Evolutionary conservation across 2,329 filamentous ascomycete species (phyloP), one percentile per base, ranked within the genome.

Genomic region (Seiridium cupressi): DNA sequence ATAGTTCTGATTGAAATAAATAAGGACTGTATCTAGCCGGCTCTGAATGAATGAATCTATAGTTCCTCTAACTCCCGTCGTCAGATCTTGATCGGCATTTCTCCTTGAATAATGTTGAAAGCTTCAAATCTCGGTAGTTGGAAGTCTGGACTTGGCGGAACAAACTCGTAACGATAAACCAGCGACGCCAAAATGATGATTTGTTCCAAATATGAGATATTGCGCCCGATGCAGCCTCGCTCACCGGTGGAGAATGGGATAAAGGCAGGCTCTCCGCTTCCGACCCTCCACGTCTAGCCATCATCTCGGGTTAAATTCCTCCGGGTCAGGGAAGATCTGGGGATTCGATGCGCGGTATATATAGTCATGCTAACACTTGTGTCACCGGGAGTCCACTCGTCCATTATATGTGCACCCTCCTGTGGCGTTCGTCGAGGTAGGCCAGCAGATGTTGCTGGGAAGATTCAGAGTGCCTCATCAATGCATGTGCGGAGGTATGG

Each of bases 351-450:
- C 1, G 59, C 59, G 6, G 61, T 54, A 26, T 58, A 58, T n/a
- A 55, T 36, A 7, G 58, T 49, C 18, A 60, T 57, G 53, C 26
- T 54, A 7, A 62, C 61, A 34, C 32, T 55, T 6, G 61, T 60
- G n/a, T 57, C 55, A 2, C 47, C 54, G 7, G 61, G 58, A n/a
- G 60, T 55, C n/a, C 32, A 53, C 4, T 36, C 5, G 18, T 38
- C 49, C 9, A 36, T 38, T 6, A 53, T 38, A 4, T 18, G 8
- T 9, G 34, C 3, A 8, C 53, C 40, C 54, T 80, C 77, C 0
- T 73, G 61, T 0, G 80, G 80, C 0, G 79, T 82, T 51, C 74
- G 68, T 5, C 81, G 76, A 2, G 75, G 72, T 3, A 83, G 73
- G 1, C 76, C 76, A 36, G 75, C 72, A 0, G 78, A 70, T 0